Evolutionary conservation across 495 filamentous ascomycete genomes (phyloP).

Genomic region (Echria macrotheca): DNA sequence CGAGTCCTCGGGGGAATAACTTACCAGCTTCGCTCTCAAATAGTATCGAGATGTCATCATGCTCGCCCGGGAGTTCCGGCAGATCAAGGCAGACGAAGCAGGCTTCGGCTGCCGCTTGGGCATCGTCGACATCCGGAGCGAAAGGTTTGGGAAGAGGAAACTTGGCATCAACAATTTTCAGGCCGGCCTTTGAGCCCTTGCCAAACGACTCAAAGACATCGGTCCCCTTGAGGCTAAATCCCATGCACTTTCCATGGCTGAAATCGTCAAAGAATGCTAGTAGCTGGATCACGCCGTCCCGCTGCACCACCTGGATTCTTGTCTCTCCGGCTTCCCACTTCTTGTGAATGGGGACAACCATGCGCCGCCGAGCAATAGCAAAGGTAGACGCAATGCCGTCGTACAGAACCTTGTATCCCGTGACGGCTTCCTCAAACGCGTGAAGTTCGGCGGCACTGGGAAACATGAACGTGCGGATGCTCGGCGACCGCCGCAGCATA

Average conservation of each 20-base stretch:
- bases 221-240: conserved; percentile 73
- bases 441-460: conserved; percentile 58
- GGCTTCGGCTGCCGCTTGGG: conserved; percentile 36
- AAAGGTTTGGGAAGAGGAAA: conserved; percentile 70
- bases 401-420: conserved; percentile 69
- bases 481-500: conserved; percentile 31
- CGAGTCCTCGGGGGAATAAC: conserved; percentile 25
- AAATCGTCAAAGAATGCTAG: conserved; percentile 81
- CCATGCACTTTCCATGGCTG: conserved; percentile 77
- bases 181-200: conserved; percentile 58
- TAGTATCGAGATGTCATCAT: conserved; percentile 79
- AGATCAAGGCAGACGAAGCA: conserved; percentile 77
- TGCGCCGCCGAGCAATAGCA: conserved; percentile 75
- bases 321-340: conserved; percentile 75
- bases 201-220: conserved; percentile 71
- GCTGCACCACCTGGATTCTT: conserved; percentile 71
- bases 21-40: conserved; percentile 77
- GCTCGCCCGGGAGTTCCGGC: conserved; percentile 81
- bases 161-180: conserved; percentile 82
- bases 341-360: conserved; percentile 86
- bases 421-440: conserved; percentile 67
- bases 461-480: conserved; percentile 51
- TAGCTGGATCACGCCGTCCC: conserved; percentile 66
- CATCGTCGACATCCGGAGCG: conserved; percentile 37
- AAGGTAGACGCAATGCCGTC: conserved; percentile 69